A percentile compares a stretch with the other conserved stretches of the same genome.
Evolutionary conservation across 495 filamentous ascomycete species (phyloP).

Genomic region (Tetracladium setigerum): DNA sequence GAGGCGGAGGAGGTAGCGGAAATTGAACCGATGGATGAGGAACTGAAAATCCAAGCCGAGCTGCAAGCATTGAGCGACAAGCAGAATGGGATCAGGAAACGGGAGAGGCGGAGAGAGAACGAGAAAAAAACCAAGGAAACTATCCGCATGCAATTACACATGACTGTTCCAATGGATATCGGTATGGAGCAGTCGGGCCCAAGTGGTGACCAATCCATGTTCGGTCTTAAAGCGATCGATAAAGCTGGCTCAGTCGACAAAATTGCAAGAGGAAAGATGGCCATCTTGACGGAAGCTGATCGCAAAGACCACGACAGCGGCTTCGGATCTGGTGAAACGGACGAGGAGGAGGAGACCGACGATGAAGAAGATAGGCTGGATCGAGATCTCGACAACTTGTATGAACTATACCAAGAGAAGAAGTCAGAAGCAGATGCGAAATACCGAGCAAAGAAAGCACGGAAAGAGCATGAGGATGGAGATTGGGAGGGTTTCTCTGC

Average conservation of each 20-base stretch:
- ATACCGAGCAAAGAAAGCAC: constrained; percentile 77
- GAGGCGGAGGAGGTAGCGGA: constrained; percentile 67
- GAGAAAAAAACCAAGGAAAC: constrained; percentile 88
- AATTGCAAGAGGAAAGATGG: constrained; percentile 74
- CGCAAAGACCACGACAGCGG: constrained; percentile 53
- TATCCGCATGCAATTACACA: constrained; percentile 89
- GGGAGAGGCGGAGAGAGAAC: constrained; percentile 74
- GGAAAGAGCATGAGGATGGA: constrained; percentile 74
- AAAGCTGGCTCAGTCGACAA: constrained; percentile 59
- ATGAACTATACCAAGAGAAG: constrained; percentile 75
- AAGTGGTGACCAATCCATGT: constrained; percentile 70
- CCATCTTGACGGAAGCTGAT: constrained; percentile 42
- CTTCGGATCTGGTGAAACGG: constrained; percentile 47
- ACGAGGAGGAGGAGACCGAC: constrained; percentile 53
- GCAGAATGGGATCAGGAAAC: constrained; percentile 65
- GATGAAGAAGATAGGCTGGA: constrained; percentile 79
- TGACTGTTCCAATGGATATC: constrained; percentile 93
- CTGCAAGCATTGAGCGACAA: constrained; percentile 73
- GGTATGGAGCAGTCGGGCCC: constrained; percentile 86
- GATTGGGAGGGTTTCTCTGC: constrained; percentile 91
- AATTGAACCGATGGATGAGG: constrained; percentile 87
- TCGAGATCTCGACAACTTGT: constrained; percentile 74
- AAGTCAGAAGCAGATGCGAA: constrained; percentile 76
- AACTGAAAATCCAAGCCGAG: constrained; percentile 81
- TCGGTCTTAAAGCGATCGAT: constrained; percentile 72